These are phyloP conservation scores for Carex arenaria DNA, from an alignment of 202 grass and related monocot genomes.

Conservation along the genomic window DNA sequence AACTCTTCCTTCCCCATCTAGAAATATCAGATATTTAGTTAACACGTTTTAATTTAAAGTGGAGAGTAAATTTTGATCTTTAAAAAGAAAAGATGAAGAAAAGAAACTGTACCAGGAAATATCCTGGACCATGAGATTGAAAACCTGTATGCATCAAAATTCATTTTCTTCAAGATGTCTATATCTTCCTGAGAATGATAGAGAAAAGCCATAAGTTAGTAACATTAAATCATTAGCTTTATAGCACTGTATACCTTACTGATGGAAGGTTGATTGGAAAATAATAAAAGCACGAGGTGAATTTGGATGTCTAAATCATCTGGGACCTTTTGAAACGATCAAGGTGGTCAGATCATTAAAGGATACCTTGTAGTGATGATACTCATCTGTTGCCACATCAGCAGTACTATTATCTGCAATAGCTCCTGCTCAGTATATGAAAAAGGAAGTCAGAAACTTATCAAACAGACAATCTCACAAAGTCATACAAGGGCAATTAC, in stretches of 20 bases:
- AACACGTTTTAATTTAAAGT: not conserved
- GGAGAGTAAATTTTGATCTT: not conserved
- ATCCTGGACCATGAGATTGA: constrained; percentile 92
- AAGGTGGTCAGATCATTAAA: not conserved
- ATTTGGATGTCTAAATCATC: not conserved
- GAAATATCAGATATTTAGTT: constrained; percentile 16
- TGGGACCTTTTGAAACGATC: not conserved
- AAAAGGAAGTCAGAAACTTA: not conserved
- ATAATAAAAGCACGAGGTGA: not conserved
- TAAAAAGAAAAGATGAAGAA: not conserved
- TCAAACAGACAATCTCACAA: not conserved
- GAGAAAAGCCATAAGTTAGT: not conserved
- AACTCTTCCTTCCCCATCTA: constrained; percentile 60
- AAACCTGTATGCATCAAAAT: constrained; percentile 76
- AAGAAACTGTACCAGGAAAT: constrained; percentile 52
- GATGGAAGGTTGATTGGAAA: not conserved
- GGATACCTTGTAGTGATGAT: constrained; percentile 75
- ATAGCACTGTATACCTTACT: not conserved
- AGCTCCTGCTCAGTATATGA: constrained; percentile 32
- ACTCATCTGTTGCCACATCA: constrained; percentile 67
- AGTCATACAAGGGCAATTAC: not conserved
- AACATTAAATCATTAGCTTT: not conserved
- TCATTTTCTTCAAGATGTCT: constrained; percentile 72
- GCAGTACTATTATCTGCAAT: constrained; percentile 54
- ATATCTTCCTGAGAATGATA: constrained; percentile 50